Conservation (phyloP, 2,329 filamentous ascomycete genomes). For the Hortaea sp. region DNA sequence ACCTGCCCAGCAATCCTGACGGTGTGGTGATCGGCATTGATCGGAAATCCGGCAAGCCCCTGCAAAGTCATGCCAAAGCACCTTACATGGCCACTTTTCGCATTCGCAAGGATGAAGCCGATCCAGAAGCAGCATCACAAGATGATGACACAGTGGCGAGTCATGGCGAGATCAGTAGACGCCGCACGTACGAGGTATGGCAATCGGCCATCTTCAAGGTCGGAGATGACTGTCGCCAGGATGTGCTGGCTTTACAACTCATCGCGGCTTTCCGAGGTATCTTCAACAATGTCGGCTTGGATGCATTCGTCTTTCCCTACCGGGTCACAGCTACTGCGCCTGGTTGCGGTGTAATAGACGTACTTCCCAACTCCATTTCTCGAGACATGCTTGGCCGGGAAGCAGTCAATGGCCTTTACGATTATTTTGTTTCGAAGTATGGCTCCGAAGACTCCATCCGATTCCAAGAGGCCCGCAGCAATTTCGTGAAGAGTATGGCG, state of each 20-base stretch:
- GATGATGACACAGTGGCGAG: constrained; percentile 13
- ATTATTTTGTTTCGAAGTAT: constrained; percentile 97
- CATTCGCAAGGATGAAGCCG: constrained; percentile 70
- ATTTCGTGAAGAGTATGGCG: constrained; percentile 99
- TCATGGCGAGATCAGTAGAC: constrained; percentile 20
- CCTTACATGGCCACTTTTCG: constrained; percentile 99
- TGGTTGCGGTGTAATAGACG: constrained; percentile 95
- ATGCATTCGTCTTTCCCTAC: constrained; percentile 95
- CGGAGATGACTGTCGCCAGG: constrained; percentile 94
- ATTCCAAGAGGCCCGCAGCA: constrained; percentile 89
- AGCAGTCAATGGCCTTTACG: constrained; percentile 94
- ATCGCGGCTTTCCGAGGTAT: constrained; percentile 96
- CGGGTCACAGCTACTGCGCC: constrained; percentile 94
- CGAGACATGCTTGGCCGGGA: constrained; percentile 98
- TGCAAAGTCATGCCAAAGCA: constrained; percentile 96
- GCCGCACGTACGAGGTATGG: constrained; percentile 76
- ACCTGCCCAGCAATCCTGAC: constrained; percentile 92
- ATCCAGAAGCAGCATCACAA: constrained; percentile 31
- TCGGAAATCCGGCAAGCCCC: constrained; percentile 89
- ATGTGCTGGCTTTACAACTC: constrained; percentile 93
- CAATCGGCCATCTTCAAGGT: constrained; percentile 99
- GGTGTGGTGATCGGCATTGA: constrained; percentile 97
- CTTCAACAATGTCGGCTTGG: constrained; percentile 86
- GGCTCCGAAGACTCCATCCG: constrained; percentile 89
- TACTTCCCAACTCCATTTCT: constrained; percentile 93